Evolutionary conservation across 2,329 filamentous ascomycete species (phyloP), one percentile per base, ranked within the genome.

Genomic region (Diaporthe destruens): DNA sequence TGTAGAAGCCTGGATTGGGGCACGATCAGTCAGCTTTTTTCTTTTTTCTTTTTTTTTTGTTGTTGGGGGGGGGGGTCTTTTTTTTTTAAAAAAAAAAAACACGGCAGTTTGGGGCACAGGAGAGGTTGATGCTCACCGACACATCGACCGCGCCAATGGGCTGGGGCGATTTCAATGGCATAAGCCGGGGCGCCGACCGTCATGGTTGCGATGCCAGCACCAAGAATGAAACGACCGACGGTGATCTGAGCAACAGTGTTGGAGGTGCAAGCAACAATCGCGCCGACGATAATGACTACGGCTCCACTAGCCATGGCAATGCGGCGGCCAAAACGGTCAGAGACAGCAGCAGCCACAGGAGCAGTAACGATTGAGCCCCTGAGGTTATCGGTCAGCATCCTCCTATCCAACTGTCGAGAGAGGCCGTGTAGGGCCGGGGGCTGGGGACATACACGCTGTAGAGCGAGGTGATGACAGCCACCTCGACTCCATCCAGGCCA

Each of bases 121-220:
- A 76, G 66, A 18, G 36, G 36, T 32, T 29, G 23, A 47, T 32
- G 66, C 76, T 72, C 76, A 83, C 82, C 82, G 25, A 84, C 84
- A 76, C 82, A 84, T 57, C 85, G 85, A 25, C 85, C 85, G 72
- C 85, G 83, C 85, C 86, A 86, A 76, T 87, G 85, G 49, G 86
- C 84, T 53, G 85, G 84, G 1, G 85, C 76, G 34, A 87, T 84
- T 73, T 87, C 85, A 47, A 87, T 81, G 5, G 83, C 80, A 72
- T 87, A 87, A 12, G 85, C 84, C 0, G 85, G 85, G 2, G 85
- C 85, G 12, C 83, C 83, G 51, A 87, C 84, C 0, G 84, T 84
- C 84, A 87, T 86, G 77, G 86, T 77, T 70, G 84, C 78, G 69
- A 86, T 86, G 25, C 85, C 85, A 39, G 82, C 75, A 25, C 85